Evolutionary conservation across 768 basidiomycete genomes (phyloP).

Genomic region (Tricholoma sp.): DNA sequence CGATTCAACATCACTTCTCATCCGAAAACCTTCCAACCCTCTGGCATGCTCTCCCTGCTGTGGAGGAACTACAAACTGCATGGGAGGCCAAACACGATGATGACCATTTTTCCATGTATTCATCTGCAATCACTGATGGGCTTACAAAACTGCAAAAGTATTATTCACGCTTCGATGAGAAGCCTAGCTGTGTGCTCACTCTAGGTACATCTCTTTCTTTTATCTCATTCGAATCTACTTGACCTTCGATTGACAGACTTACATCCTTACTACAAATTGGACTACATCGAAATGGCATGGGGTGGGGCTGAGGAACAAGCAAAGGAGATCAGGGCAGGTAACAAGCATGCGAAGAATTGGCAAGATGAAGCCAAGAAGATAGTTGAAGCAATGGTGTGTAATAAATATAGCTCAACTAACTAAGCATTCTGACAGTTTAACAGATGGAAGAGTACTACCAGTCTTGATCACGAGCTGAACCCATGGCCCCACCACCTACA

Average conservation of each 20-base stretch:
- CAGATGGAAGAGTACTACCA: constrained; percentile 6
- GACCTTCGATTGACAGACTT: constrained; percentile 8
- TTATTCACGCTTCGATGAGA: constrained; percentile 15
- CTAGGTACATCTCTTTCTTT: constrained; percentile 16
- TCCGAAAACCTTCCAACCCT: too few species aligned
- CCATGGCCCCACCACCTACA: not conserved
- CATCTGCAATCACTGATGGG: constrained; percentile 14
- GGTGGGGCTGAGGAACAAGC: too few species aligned
- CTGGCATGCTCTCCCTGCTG: too few species aligned
- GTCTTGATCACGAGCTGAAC: not conserved
- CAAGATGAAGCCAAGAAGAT: too few species aligned
- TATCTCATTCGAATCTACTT: constrained; percentile 8
- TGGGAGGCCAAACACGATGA: too few species aligned
- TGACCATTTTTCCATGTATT: constrained; percentile 11
- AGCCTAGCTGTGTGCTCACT: constrained; percentile 16
- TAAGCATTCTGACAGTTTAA: constrained; percentile 4
- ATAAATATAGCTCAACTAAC: not conserved
- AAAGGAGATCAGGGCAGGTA: too few species aligned
- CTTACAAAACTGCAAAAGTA: constrained; percentile 20
- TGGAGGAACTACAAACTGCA: too few species aligned
- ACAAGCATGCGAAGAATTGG: too few species aligned
- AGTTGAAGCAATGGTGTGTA: too few species aligned
- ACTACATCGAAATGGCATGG: too few species aligned
- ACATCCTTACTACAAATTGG: too few species aligned
- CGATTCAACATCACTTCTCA: too few species aligned